Evolutionary conservation across 75 land plant genomes (phyloP), one percentile per base, ranked within the genome.

Genomic region (Azolla pinnata): DNA sequence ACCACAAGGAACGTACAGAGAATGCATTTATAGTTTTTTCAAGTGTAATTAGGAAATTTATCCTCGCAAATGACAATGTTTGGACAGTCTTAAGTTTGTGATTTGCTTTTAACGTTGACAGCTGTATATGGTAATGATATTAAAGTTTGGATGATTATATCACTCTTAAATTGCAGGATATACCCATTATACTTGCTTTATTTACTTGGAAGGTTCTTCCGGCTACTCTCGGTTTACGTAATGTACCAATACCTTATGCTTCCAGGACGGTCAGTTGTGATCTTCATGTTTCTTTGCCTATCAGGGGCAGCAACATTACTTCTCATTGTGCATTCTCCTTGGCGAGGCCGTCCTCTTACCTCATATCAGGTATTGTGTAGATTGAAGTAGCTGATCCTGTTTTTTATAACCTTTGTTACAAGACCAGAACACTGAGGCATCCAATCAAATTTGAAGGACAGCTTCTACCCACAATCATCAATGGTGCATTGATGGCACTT

Each of bases 191-290:
- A 82, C 52, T 76, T 74, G 4, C 59, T 85, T 44, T 89, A 88
- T 69, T 42, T 83, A 5, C 21, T 85, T 30, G 98, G 90, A 10
- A 80, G 77, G 51, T 85, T 85, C 57, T 38, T 88, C 76, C 71
- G 98, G 42, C 73, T 92, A 60, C 84, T 88, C 79, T 92, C 98
- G 12, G 78, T 92, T 17, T 92, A 88, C 68, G 80, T 80, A 28
- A 68, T 83, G 59, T 89, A 85, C 62, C 70, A 73, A 32, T 81
- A 81, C 56, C 69, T 92, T 24, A 29, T 81, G 7, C 54, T 67
- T 46, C 47, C 66, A 25, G 87, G 83, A 33, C 79, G 62, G 44
- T 77, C 96, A 14, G 71, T 80, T 24, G 57, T 76, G 26, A 69
- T 80, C 26, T 88, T 92, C 52, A 68, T 78, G 60, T 89, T 85